phyloP scores from a whole-genome alignment of 345 rosid species.

The Laguncularia racemosa region DNA sequence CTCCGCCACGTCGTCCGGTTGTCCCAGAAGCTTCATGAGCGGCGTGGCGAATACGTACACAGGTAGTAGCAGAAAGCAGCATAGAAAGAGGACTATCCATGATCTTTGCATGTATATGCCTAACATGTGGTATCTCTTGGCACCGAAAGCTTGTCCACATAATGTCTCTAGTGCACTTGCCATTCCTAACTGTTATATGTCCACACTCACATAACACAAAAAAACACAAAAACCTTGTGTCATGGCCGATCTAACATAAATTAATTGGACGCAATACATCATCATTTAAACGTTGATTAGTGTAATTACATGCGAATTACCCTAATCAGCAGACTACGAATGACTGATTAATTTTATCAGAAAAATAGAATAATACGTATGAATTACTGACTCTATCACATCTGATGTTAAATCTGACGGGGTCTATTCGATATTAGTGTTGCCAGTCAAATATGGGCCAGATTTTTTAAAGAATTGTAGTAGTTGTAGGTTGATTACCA shows the following conservation, averaged over 20 bases:
- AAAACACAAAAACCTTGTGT: too few species aligned
- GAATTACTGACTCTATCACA: too few species aligned
- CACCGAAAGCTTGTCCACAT: slow-evolving; percentile 21
- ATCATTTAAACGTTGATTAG: too few species aligned
- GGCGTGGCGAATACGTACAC: slow-evolving; percentile 17
- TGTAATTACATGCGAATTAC: not conserved
- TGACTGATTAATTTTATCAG: not conserved
- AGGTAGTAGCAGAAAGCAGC: slow-evolving; percentile 15
- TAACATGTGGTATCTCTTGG: slow-evolving; percentile 14
- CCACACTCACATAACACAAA: too few species aligned
- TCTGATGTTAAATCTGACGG: too few species aligned
- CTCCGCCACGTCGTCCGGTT: slow-evolving; percentile 36
- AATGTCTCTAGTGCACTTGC: slow-evolving; percentile 22
- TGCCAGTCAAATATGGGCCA: too few species aligned
- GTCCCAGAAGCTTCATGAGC: slow-evolving; percentile 16
- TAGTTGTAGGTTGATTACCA: slow-evolving; percentile 18
- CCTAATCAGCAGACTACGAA: not conserved
- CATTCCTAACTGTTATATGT: slow-evolving; percentile 13
- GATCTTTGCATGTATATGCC: slow-evolving; percentile 24
- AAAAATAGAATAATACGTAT: too few species aligned
- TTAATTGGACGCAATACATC: too few species aligned
- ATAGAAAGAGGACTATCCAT: slow-evolving; percentile 13
- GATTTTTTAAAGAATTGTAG: too few species aligned
- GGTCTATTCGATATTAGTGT: too few species aligned
- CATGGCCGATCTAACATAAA: too few species aligned